A percentile compares a stretch with the other conserved stretches of the same genome.
Conservation (phyloP, 768 basidiomycete species). For the Agrocybe chaxingu region DNA sequence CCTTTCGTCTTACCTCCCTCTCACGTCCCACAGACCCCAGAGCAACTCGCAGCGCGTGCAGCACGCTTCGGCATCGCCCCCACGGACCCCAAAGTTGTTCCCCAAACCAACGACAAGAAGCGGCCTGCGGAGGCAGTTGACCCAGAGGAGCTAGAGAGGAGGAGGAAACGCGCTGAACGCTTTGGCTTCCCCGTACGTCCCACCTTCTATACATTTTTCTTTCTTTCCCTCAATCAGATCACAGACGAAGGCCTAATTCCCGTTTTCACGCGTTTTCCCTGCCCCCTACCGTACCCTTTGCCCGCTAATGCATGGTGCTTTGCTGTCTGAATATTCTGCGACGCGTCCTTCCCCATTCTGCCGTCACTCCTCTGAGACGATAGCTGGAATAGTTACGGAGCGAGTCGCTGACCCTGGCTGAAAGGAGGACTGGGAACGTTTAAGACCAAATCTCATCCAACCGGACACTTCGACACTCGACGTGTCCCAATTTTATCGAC, state of each 20-base stretch:
- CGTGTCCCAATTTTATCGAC: no score
- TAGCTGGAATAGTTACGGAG: no score
- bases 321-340: no score
- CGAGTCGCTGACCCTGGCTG: no score
- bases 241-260: slow-evolving; percentile 16
- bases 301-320: slow-evolving; percentile 2
- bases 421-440: no score
- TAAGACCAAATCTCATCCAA: no score
- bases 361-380: no score
- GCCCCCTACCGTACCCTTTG: slow-evolving; percentile 12
- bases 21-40: slow-evolving; percentile 35
- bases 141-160: slow-evolving; percentile 53
- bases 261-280: slow-evolving; percentile 3
- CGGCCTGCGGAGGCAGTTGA: slow-evolving; percentile 43
- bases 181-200: slow-evolving; percentile 40
- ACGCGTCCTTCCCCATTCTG: no score
- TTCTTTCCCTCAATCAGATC: not conserved
- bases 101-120: slow-evolving; percentile 23
- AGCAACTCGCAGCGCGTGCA: slow-evolving; percentile 49
- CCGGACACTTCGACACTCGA: no score
- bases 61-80: slow-evolving; percentile 47
- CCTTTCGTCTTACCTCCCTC: not conserved
- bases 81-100: slow-evolving; percentile 1
- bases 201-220: not conserved
- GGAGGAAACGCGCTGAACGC: slow-evolving; percentile 62